Evolutionary conservation across 345 rosid species (phyloP), one percentile per base, ranked within the genome.

Genomic region (Bruguiera parviflora): DNA sequence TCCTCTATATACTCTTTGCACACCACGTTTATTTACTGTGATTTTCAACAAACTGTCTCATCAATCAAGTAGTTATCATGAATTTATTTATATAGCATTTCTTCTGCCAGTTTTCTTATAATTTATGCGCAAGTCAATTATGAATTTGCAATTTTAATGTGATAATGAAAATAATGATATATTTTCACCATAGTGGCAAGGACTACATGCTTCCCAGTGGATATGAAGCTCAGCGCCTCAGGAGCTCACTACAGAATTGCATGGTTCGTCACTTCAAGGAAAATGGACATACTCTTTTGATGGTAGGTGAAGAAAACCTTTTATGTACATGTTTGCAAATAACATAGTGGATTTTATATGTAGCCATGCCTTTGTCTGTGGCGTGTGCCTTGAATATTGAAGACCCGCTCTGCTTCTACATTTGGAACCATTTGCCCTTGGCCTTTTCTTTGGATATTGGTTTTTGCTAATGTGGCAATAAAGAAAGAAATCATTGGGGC

Each of bases 191-290:
- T 68, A 94, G 97, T 84, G 98, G 88, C 77, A 80, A 84, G 70
- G 97, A 94, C 74, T 67, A 79, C 72, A 75, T 91, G 86, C 85
- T 89, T 76, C 98, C 98, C 63, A 89, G 89, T 69, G 65, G 27
- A 51, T 87, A 88, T 57, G 96, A 89, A 88, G 84, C 86, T 10
- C 58, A 62, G 69, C 84, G 87, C 70, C 92, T 88, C 33, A 63
- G 70, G 55, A 77, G 73, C 21, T 51, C 78, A 43, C 74, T 92
- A 47, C 77, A 74, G 73, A 84, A 89, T 69, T 92, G 94, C 75
- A 76, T 53, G 35, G 77, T 83, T 71, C 94, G 87, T 53, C 24
- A 35, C 82, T 89, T 92, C 81, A 86, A 85, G 68, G 89, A 83
- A 64, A 88, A 89, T 18, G 94, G 96, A 3, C 94, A 92, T 74